Percentiles rank a stretch among this genome's conserved stretches.
Evolutionary conservation across 163 green algal species (phyloP).

Genomic region (Chloromonas sp.): DNA sequence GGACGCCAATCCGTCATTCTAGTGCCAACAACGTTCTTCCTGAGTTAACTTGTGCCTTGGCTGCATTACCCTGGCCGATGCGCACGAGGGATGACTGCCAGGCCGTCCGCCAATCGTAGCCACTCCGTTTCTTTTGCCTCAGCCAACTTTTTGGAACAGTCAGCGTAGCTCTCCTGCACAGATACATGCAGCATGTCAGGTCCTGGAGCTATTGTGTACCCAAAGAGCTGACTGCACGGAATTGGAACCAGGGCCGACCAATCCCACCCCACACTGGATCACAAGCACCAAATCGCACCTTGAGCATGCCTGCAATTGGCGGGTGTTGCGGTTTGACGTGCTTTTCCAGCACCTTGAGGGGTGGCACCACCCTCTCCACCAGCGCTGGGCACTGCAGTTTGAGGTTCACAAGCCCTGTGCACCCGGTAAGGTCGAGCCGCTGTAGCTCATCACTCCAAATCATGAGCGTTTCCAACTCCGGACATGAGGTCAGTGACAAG

Average conservation of each 20-base stretch:
- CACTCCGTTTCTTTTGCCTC: neutral
- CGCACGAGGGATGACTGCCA: neutral
- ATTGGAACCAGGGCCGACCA: too few species aligned
- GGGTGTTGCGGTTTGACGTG: constrained; percentile 53
- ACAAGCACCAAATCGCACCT: constrained; percentile 6
- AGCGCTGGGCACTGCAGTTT: constrained; percentile 56
- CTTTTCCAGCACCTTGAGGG: constrained; percentile 26
- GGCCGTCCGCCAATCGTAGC: neutral
- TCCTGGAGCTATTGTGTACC: too few species aligned
- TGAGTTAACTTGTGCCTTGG: too few species aligned
- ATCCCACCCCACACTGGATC: neutral
- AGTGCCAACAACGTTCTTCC: too few species aligned
- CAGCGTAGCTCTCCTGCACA: neutral
- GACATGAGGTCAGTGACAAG: constrained; percentile 42
- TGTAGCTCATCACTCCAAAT: constrained; percentile 66
- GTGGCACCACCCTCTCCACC: constrained; percentile 26
- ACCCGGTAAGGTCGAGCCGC: constrained; percentile 54
- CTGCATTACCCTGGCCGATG: neutral
- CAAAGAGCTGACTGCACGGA: too few species aligned
- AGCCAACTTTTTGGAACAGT: neutral
- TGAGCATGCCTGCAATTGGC: constrained; percentile 56
- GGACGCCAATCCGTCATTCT: too few species aligned
- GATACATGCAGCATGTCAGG: neutral
- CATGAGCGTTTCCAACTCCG: constrained; percentile 54
- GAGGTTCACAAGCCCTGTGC: constrained; percentile 34